Evolutionary conservation across 768 basidiomycete species (phyloP).

Genomic region (Pholiota molesta): DNA sequence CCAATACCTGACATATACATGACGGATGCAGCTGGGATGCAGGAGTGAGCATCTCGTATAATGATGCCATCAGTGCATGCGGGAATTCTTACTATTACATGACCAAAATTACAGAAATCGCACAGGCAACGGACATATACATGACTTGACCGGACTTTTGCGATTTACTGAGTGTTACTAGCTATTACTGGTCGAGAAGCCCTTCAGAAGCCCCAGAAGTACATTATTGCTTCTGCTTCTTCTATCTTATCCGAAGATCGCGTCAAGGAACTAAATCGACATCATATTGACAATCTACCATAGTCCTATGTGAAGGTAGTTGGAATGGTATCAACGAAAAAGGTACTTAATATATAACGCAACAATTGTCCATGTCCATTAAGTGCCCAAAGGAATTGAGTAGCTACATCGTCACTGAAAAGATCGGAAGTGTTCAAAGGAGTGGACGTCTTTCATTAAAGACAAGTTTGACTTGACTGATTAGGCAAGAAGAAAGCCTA

Average conservation of each 20-base stretch:
- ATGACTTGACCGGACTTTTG: no score
- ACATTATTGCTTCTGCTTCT: no score
- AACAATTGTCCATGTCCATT: background rate
- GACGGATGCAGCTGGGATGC: no score
- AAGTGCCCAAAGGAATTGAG: slow-evolving; percentile 7
- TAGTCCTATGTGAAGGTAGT: background rate
- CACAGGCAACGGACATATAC: no score
- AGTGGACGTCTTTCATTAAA: slow-evolving; percentile 23
- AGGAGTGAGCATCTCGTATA: no score
- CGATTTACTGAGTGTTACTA: no score
- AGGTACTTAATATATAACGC: background rate
- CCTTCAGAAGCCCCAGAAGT: background rate
- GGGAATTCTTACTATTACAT: no score
- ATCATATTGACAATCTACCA: background rate
- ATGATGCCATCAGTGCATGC: no score
- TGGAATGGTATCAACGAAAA: background rate
- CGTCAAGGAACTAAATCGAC: background rate
- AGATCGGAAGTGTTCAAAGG: slow-evolving; percentile 9
- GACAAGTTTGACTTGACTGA: slow-evolving; percentile 10
- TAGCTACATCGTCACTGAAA: slow-evolving; percentile 2
- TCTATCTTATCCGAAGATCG: no score
- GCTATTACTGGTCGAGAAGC: background rate
- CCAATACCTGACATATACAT: no score
- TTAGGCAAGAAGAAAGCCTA: slow-evolving; percentile 27
- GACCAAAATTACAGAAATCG: no score